Conservation (phyloP, 1,284 basidiomycete genomes). For the Porodaedalea pini region DNA sequence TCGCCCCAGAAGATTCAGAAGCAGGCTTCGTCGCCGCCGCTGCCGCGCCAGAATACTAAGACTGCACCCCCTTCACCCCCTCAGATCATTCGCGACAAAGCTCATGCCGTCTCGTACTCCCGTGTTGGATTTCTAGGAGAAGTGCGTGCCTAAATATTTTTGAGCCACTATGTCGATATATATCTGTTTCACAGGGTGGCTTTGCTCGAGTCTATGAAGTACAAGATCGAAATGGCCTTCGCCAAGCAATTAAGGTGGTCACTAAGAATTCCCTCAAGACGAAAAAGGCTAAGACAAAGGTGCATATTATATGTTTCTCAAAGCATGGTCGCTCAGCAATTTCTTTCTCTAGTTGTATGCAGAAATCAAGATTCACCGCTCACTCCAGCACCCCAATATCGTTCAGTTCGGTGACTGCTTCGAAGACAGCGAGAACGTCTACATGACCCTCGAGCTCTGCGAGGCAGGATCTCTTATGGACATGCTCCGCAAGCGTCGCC, state of each 20-base stretch:
- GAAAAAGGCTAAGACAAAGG: conserved; percentile 92
- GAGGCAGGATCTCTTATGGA: conserved; percentile 88
- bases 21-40: conserved; percentile 51
- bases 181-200: conserved; percentile 70
- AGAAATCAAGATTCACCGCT: conserved; percentile 97
- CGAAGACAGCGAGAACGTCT: conserved; percentile 94
- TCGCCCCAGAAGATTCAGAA: conserved; percentile 26
- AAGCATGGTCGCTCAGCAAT: neutral
- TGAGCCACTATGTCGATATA: conserved; percentile 17
- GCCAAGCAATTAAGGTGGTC: conserved; percentile 84
- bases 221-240: conserved; percentile 57
- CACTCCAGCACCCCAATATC: conserved; percentile 89
- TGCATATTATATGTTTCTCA: conserved; percentile 32
- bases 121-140: conserved; percentile 84
- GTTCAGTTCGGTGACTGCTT: conserved; percentile 93
- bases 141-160: conserved; percentile 44
- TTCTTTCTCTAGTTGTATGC: conserved; percentile 72
- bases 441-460: conserved; percentile 95
- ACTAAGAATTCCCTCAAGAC: conserved; percentile 81
- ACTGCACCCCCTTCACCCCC: conserved; percentile 80
- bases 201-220: conserved; percentile 91
- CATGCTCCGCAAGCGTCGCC: conserved; percentile 82
- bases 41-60: conserved; percentile 78
- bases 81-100: conserved; percentile 67
- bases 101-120: conserved; percentile 53